Evolutionary conservation across 768 basidiomycete genomes (phyloP).

Genomic region (Amanita subjunquillea): DNA sequence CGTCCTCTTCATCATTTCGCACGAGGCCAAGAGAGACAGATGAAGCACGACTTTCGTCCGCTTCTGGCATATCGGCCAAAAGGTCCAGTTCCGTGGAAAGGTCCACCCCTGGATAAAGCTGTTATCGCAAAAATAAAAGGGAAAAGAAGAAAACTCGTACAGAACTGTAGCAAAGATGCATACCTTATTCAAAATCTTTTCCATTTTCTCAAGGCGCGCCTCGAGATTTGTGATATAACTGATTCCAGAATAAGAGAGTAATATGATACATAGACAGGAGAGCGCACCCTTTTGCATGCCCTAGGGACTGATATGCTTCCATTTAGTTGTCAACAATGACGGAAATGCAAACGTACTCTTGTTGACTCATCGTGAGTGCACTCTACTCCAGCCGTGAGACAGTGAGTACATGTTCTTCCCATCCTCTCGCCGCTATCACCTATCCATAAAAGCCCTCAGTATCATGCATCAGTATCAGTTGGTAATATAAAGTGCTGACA

Average conservation of each 20-base stretch:
- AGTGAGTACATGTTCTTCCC: slow-evolving; percentile 54
- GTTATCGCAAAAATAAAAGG: background rate
- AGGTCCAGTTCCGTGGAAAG: slow-evolving; percentile 43
- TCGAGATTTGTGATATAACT: slow-evolving; percentile 63
- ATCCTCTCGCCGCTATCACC: slow-evolving; percentile 64
- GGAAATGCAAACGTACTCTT: slow-evolving; percentile 33
- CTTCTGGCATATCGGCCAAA: slow-evolving; percentile 12
- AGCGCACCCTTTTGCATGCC: slow-evolving; percentile 49
- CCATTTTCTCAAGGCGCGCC: slow-evolving; percentile 52
- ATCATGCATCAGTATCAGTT: background rate
- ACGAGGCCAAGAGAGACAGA: slow-evolving; percentile 12
- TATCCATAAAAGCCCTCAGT: slow-evolving; percentile 15
- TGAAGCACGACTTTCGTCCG: slow-evolving; percentile 20
- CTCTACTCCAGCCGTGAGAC: slow-evolving; percentile 44
- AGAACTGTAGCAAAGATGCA: background rate
- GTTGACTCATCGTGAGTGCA: slow-evolving; percentile 67
- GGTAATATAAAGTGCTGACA: slow-evolving; percentile 15
- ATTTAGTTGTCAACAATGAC: background rate
- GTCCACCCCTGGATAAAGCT: slow-evolving; percentile 52
- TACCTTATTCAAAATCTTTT: slow-evolving; percentile 47
- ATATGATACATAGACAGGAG: slow-evolving; percentile 17
- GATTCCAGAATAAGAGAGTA: slow-evolving; percentile 11
- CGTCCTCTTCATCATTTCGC: slow-evolving; percentile 19
- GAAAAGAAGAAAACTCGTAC: background rate
- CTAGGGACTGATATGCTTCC: slow-evolving; percentile 31